phyloP scores from a whole-genome alignment of 2,329 filamentous ascomycete genomes.

The Chaetomiaceae sp. region DNA sequence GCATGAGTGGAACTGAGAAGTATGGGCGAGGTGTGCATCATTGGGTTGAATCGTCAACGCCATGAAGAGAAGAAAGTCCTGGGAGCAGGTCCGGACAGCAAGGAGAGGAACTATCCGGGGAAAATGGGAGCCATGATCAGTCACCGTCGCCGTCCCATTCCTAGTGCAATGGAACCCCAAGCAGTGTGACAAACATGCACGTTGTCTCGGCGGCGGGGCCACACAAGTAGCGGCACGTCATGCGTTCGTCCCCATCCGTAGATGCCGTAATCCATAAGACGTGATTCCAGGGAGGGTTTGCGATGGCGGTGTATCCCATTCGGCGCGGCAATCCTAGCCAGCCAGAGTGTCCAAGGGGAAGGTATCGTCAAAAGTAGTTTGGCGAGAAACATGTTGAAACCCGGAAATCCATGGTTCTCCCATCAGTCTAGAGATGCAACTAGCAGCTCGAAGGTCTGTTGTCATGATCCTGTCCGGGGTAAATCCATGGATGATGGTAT shows the following conservation, averaged over 20 bases:
- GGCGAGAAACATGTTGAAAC: not conserved
- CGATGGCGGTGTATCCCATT: constrained; percentile 5
- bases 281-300: constrained; percentile 4
- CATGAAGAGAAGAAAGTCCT: constrained; percentile 27
- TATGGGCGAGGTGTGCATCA: constrained; percentile 12
- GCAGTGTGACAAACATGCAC: constrained; percentile 24
- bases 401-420: constrained; percentile 15
- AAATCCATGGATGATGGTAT: constrained; percentile 22
- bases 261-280: constrained; percentile 11
- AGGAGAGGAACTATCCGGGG: constrained; percentile 33
- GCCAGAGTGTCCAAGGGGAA: constrained; percentile 5
- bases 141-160: constrained; percentile 27
- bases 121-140: constrained; percentile 17
- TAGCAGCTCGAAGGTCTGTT: constrained; percentile 24
- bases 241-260: constrained; percentile 5
- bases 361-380: not conserved
- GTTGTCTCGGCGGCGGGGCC: constrained; percentile 13
- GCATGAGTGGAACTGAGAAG: constrained; percentile 20
- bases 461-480: constrained; percentile 21
- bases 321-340: constrained; percentile 3
- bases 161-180: constrained; percentile 26
- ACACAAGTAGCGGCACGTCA: constrained; percentile 24
- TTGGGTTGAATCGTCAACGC: constrained; percentile 15
- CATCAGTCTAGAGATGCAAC: constrained; percentile 24
- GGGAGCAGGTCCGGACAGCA: constrained; percentile 40